Base-by-base conservation (phyloP, 768 basidiomycete genomes). In the Sporobolomyces roseus region DNA sequence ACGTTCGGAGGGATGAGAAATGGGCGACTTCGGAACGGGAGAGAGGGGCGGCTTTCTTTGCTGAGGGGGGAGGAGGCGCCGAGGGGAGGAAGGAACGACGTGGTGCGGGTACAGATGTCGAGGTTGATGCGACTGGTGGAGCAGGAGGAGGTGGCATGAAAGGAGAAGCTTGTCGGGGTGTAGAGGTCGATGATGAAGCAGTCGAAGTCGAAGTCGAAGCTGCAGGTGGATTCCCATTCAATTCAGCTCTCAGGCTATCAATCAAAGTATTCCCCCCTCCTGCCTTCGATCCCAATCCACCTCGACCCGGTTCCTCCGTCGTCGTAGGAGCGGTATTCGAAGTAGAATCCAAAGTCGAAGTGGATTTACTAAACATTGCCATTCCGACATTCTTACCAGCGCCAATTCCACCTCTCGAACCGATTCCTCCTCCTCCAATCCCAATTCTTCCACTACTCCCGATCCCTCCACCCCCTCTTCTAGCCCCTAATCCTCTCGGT, bases 1-100 rank as follows among this genome's bases (percentile, higher is more conserved):
- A 36, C 29, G 53, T 29, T 29, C 84, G 82, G 17, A 98, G 82
- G 74, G 88, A 90, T 70, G 80, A 82, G 78, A 99, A 94, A 77
- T 97, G 93, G n/a, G 83, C 81, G 65, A 83, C 81, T 74, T 98
- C 93, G 23, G 82, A 75, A 1, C 85, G 79, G 25, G 84, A 84
- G 25, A 96, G 83, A 55, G 58, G 58, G 4, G 81, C 52, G 19
- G 75, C 64, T 21, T 62, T 62, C 66, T 10, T 76, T 66, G 13
- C 69, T 77, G 36, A 79, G 77, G 74, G n/a, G n/a, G n/a, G 82
- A 80, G 45, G 63, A 21, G 38, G 38, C 17, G 61, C 41, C 12
- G 66, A 32, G 1, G 63, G 87, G 38, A 86, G 78, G 76, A 93
- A 86, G 14, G 82, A 80, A 3, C 82, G 81, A 50, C 81, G 82